Percentiles rank a stretch among this genome's conserved stretches.
These are phyloP conservation scores for Parathielavia appendiculata DNA, from an alignment of 495 filamentous ascomycete species.

Conservation along the genomic window DNA sequence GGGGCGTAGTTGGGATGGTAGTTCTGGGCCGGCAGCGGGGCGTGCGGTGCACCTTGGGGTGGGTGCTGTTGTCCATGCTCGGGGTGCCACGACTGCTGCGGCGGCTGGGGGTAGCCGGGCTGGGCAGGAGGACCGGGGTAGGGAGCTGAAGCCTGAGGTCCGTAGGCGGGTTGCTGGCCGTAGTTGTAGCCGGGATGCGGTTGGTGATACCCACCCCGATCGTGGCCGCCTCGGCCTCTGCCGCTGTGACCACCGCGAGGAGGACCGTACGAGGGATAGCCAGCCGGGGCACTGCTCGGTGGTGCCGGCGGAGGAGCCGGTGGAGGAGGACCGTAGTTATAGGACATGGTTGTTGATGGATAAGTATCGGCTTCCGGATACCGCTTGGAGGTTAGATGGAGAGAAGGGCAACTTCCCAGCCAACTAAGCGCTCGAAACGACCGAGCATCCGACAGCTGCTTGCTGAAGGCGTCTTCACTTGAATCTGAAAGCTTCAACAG, in stretches of 20 bases:
- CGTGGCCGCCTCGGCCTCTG: constrained; percentile 35
- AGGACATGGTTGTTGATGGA: constrained; percentile 34
- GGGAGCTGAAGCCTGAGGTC: constrained; percentile 22
- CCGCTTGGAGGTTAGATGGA: not conserved
- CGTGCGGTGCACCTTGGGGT: constrained; percentile 19
- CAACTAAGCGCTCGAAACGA: not conserved
- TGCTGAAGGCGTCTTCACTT: constrained; percentile 18
- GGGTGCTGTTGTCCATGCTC: constrained; percentile 28
- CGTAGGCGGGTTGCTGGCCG: constrained; percentile 25
- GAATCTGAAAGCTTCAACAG: constrained; percentile 13
- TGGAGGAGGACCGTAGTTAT: constrained; percentile 51
- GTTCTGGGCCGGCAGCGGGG: constrained; percentile 41
- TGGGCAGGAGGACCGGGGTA: constrained; percentile 26
- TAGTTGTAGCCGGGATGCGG: constrained; percentile 25
- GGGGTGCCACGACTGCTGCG: constrained; percentile 28
- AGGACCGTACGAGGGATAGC: constrained; percentile 36
- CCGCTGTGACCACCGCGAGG: constrained; percentile 30
- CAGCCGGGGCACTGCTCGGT: constrained; percentile 23
- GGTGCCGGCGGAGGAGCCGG: constrained; percentile 46
- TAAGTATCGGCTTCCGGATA: not conserved
- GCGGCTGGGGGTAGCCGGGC: constrained; percentile 21
- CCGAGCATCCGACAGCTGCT: constrained; percentile 2
- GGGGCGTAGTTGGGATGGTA: constrained; percentile 51
- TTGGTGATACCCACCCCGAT: constrained; percentile 34
- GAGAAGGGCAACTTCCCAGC: constrained; percentile 14